phyloP scores from a whole-genome alignment of 495 filamentous ascomycete species.

The Oidiodendron maius region DNA sequence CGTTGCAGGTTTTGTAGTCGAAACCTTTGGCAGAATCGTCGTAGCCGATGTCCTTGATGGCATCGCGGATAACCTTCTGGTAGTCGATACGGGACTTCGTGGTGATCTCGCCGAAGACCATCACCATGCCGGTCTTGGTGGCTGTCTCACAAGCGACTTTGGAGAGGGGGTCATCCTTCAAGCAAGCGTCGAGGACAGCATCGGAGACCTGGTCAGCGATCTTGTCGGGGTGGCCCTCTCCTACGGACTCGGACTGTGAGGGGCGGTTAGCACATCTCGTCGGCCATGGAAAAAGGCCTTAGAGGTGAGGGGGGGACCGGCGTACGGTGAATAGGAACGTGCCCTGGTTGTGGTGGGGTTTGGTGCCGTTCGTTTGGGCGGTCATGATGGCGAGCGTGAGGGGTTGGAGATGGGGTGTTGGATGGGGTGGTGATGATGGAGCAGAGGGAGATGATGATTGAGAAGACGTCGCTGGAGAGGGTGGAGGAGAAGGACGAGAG shows the following conservation, averaged over 20 bases:
- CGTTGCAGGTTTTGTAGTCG: constrained; percentile 99
- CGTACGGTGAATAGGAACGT: constrained; percentile 93
- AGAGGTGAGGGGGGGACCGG: constrained; percentile 9
- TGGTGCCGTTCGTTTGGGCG: constrained; percentile 11
- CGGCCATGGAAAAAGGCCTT: too few species aligned
- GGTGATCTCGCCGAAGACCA: constrained; percentile 99
- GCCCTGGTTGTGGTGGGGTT: constrained; percentile 46
- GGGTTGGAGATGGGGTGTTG: constrained; percentile 7
- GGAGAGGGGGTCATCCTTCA: constrained; percentile 88
- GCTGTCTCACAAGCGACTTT: constrained; percentile 99
- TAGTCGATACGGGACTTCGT: constrained; percentile 94
- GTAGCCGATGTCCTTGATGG: constrained; percentile 98
- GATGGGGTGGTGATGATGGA: constrained; percentile 6
- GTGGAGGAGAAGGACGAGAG: constrained; percentile 1
- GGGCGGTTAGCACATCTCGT: background rate
- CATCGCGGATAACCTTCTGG: constrained; percentile 91
- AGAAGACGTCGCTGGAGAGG: constrained; percentile 20
- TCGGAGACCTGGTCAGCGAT: constrained; percentile 98
- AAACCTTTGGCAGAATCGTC: constrained; percentile 96
- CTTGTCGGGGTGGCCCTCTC: constrained; percentile 97
- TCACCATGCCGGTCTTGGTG: constrained; percentile 99
- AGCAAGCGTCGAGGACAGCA: constrained; percentile 96
- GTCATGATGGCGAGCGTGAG: constrained; percentile 17
- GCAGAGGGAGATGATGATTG: constrained; percentile 23
- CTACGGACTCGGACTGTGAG: constrained; percentile 83